Base-by-base conservation (phyloP, 176 grass and related monocot genomes). In the Hyparrhenia diplandra region DNA sequence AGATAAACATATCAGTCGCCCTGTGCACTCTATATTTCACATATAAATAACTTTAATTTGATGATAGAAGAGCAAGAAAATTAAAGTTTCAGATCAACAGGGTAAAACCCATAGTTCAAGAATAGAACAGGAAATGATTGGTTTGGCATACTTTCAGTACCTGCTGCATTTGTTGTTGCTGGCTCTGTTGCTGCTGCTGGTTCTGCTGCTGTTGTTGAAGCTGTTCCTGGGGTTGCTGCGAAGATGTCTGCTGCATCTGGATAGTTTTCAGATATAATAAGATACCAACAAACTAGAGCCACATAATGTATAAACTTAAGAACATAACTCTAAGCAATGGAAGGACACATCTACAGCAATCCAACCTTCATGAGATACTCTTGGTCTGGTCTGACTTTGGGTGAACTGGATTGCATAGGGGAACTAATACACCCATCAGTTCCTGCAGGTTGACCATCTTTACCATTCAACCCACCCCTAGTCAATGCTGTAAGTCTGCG, bases 201-300 rank as follows among this genome's bases (percentile, higher is more conserved):
- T 86, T 65, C 69, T 92, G 93, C 41, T 97, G 94, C 54, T 97
- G 93, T 35, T 92, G 90, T 39, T 93, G 91, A 77, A 87, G 84
- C 64, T 88, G 92, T 60, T 94, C 92, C 76, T 94, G 92, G 31
- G 83, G 71, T 86, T 91, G 83, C 83, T 89, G 92, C 18, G 92
- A 87, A 85, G 95, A 95, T 71, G 88, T 81, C 36, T 93, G 92
- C 69, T 98, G 95, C 88, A 98, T 89, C 84, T 98, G 92, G 2
- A 71, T 64, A 61, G 83, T 58, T 89, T 95, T 89, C 82, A 74
- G 54, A 69, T 84, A 80, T 30, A 80, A 67, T 86, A 54, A 80
- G 11, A 84, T 68, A 59, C 64, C 43, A 70, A 34, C 29, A 88
- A n/a, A 85, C 58, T 31, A 43, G 25, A 77, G 23, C 61, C n/a